A percentile compares a stretch with the other conserved stretches of the same genome.
Conservation (phyloP, 768 basidiomycete genomes). For the Gymnopilus dilepis region DNA sequence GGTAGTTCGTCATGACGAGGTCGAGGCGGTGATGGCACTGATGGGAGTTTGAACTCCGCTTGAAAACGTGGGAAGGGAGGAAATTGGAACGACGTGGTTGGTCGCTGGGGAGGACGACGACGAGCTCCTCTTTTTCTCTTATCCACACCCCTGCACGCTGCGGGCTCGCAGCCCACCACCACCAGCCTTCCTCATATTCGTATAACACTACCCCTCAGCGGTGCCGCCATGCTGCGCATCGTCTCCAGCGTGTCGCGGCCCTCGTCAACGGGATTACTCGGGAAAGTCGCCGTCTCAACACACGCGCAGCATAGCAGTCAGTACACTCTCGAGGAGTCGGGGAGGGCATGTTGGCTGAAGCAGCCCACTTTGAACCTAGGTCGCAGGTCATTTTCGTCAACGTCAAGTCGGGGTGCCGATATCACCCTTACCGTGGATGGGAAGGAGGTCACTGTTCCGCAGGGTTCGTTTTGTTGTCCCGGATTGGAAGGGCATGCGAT, state of each 20-base stretch:
- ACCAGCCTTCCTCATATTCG: constrained; percentile 28
- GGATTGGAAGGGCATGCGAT: not conserved
- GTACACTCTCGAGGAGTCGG: constrained; percentile 14
- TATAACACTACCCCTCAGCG: constrained; percentile 23
- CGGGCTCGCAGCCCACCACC: constrained; percentile 39
- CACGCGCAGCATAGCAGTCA: constrained; percentile 36
- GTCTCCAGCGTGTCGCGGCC: constrained; percentile 66
- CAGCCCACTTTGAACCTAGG: constrained; percentile 39
- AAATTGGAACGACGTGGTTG: constrained; percentile 50
- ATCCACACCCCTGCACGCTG: constrained; percentile 31
- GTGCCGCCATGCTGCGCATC: constrained; percentile 64
- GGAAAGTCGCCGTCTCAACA: constrained; percentile 58
- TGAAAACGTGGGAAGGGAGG: constrained; percentile 42
- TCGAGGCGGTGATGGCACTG: not conserved
- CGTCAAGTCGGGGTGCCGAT: constrained; percentile 70
- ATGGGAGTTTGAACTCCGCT: constrained; percentile 31
- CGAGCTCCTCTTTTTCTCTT: constrained; percentile 39
- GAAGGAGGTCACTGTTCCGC: constrained; percentile 95
- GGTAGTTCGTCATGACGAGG: not conserved
- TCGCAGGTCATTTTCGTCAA: constrained; percentile 67
- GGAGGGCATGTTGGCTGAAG: constrained; percentile 5
- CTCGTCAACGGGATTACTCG: constrained; percentile 71
- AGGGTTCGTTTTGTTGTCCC: constrained; percentile 63
- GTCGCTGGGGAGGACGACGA: constrained; percentile 51
- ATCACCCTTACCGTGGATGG: constrained; percentile 96